Conservation (phyloP, 306 rosid species). For the Quercus glauca region DNA sequence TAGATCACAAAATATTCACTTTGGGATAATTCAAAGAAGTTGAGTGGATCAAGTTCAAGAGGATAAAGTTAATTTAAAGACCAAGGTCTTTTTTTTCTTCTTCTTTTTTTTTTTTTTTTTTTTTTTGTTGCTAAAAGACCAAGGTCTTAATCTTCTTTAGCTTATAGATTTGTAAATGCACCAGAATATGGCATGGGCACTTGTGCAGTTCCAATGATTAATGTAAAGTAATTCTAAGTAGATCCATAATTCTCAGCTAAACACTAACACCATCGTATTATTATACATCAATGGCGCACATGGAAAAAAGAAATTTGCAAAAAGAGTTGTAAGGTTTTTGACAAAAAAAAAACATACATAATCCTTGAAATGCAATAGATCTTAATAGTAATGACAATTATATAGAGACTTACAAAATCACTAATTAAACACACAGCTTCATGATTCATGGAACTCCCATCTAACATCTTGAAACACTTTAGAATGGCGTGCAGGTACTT, state of each 20-base stretch:
- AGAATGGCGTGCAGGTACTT: slow-evolving; percentile 37
- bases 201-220: too few species aligned
- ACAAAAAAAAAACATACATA: neutral
- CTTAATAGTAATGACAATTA: neutral
- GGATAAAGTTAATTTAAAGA: too few species aligned
- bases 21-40: neutral
- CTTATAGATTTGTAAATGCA: too few species aligned
- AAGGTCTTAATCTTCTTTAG: too few species aligned
- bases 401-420: neutral
- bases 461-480: slow-evolving; percentile 33
- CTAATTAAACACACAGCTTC: neutral
- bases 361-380: neutral
- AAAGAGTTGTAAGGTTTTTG: neutral
- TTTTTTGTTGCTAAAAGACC: too few species aligned
- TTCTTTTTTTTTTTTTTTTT: too few species aligned
- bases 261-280: too few species aligned
- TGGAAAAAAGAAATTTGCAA: neutral
- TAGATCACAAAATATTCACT: neutral
- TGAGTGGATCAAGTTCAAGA: too few species aligned
- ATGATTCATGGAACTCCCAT: slow-evolving; percentile 20
- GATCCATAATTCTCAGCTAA: too few species aligned
- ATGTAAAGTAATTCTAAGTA: too few species aligned
- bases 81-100: too few species aligned
- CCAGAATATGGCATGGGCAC: too few species aligned
- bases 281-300: neutral